phyloP scores from a whole-genome alignment of 73 alveolate genomes.

The Uronychia setigera region DNA sequence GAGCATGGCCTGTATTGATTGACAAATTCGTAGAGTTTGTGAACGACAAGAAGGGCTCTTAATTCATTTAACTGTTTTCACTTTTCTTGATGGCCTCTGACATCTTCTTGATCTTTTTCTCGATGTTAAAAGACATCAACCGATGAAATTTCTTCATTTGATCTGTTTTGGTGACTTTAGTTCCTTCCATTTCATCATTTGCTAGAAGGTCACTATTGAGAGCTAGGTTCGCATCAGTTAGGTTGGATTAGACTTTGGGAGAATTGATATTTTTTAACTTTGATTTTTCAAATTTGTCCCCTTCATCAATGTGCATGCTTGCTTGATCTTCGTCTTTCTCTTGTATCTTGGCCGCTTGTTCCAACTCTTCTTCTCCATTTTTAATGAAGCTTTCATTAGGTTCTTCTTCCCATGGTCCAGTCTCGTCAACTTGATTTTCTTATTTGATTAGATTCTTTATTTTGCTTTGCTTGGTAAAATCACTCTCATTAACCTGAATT shows the following conservation, averaged over 20 bases:
- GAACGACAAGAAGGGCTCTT: conserved; percentile 16
- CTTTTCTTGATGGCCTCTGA: background rate
- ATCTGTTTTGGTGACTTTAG: background rate
- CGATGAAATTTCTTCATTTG: background rate
- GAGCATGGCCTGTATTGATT: conserved; percentile 61
- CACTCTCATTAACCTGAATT: too few species aligned
- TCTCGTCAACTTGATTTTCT: too few species aligned
- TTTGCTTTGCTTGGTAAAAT: too few species aligned
- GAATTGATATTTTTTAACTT: too few species aligned
- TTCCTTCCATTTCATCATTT: background rate
- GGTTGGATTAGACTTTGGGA: background rate
- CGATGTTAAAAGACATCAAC: background rate
- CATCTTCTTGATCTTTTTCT: background rate
- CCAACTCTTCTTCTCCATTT: too few species aligned
- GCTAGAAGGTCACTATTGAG: too few species aligned
- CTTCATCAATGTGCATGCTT: background rate
- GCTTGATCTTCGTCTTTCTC: too few species aligned
- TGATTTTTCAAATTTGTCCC: background rate
- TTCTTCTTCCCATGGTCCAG: too few species aligned
- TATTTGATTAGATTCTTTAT: too few species aligned
- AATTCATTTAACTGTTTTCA: background rate
- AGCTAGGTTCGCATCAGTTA: too few species aligned
- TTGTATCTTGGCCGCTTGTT: too few species aligned
- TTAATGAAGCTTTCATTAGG: too few species aligned
- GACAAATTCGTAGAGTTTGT: conserved; percentile 53